Evolutionary conservation across 2,329 filamentous ascomycete species (phyloP), one percentile per base, ranked within the genome.

Genomic region (Sporothrix euskadiensis): DNA sequence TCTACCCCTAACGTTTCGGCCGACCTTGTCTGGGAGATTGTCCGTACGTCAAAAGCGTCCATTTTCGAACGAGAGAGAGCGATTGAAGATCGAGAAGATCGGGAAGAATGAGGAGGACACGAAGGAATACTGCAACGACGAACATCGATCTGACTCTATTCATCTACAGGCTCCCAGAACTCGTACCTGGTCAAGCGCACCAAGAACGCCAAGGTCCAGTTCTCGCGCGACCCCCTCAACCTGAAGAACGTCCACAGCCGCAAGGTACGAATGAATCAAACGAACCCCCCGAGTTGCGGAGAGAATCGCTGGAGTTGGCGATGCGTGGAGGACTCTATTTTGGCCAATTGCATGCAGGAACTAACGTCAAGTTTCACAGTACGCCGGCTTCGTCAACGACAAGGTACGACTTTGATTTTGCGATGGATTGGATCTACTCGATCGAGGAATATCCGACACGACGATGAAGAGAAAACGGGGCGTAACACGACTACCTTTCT

Each of bases 161-260:
- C 9, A 66, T n/a, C 44, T 61, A 75, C 82, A 98, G 94, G 94
- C 86, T 86, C 86, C 87, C 90, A 94, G 87, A 97, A 97, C 87
- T 86, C 93, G 83, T 97, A 88, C 89, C 91, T 97, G 83, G 92
- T 95, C 83, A 97, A 97, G 92, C 92, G 93, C 87, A 91, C 90
- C 83, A 85, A 86, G 80, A 88, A 87, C 81, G 94, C 93, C 81
- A 92, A 93, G 83, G 87, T 92, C 80, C 92, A 93, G 85, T 94
- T 99, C 89, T 98, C 95, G 79, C 92, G 92, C 80, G 95, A 98
- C 83, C 93, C 94, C 80, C 86, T 98, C 79, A 99, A 98, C 90
- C 85, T 98, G 85, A 88, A 86, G 84, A 98, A 98, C 91, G 87
- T 91, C 85, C 92, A 97, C 88, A 91, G 89, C 80, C 92, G 93